These are phyloP conservation scores for Geranomyces michiganensis DNA, from an alignment of 192 early-diverging fungal species.

Conservation along the genomic window DNA sequence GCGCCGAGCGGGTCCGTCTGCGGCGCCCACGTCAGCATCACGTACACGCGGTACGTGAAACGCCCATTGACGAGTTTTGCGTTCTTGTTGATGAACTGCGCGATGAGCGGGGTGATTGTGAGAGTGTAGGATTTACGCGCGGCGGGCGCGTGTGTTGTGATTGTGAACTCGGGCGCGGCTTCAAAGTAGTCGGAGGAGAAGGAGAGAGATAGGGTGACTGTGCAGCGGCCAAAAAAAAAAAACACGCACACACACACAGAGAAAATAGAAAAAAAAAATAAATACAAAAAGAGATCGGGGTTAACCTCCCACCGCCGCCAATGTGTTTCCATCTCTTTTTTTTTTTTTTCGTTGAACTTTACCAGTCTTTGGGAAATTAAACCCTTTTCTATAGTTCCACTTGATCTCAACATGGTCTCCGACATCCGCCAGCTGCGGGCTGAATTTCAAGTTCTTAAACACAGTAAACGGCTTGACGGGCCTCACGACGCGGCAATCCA, in stretches of 20 bases:
- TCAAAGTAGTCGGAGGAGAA: slow-evolving; percentile 34
- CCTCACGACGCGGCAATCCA: slow-evolving; percentile 2
- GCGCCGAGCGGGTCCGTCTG: slow-evolving; percentile 26
- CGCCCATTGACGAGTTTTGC: background rate
- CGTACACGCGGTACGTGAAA: slow-evolving; percentile 28
- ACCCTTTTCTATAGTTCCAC: slow-evolving; percentile 25
- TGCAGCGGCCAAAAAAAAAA: too few relatives aligned
- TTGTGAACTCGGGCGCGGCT: slow-evolving; percentile 22
- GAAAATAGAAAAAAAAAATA: too few relatives aligned
- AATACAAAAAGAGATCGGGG: background rate
- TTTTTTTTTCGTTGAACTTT: background rate
- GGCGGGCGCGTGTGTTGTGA: slow-evolving; percentile 12
- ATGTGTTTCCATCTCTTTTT: background rate
- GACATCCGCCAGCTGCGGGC: slow-evolving; percentile 1
- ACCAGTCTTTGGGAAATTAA: slow-evolving; percentile 31
- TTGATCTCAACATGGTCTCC: slow-evolving; percentile 17
- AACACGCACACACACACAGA: too few relatives aligned
- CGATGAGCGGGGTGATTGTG: slow-evolving; percentile 9
- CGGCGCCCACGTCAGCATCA: slow-evolving; percentile 29
- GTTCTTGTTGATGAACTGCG: slow-evolving; percentile 20
- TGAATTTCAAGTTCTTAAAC: slow-evolving; percentile 15
- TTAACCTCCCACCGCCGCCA: background rate
- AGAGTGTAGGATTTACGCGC: slow-evolving; percentile 9
- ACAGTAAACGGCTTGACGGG: slow-evolving; percentile 5
- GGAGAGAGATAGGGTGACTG: slow-evolving; percentile 27